Evolutionary conservation across 2,329 filamentous ascomycete genomes (phyloP).

Genomic region (Helicocarpus griseus): DNA sequence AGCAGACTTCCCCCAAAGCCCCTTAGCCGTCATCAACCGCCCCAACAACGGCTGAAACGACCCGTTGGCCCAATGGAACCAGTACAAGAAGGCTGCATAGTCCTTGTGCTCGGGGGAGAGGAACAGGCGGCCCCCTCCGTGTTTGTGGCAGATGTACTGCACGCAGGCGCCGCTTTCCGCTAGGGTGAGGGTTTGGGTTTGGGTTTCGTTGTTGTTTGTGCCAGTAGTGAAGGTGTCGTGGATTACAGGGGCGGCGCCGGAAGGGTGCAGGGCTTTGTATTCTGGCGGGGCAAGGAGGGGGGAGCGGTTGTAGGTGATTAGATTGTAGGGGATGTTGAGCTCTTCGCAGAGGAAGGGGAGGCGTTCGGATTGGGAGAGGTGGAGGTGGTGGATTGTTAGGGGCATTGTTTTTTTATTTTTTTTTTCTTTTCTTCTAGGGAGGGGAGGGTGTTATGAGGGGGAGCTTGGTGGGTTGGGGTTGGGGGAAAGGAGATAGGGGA

Average conservation of each 20-base stretch:
- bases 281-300: conserved; percentile 34
- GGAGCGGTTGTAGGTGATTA: conserved; percentile 38
- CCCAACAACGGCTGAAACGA: conserved; percentile 33
- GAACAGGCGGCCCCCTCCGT: conserved; percentile 43
- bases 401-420: not conserved
- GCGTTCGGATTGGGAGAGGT: conserved; percentile 53
- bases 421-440: not conserved
- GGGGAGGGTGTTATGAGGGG: not conserved
- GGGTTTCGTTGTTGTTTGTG: not conserved
- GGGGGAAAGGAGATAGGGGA: not conserved
- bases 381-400: conserved; percentile 45
- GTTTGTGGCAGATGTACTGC: conserved; percentile 51
- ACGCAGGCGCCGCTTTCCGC: conserved; percentile 51
- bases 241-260: conserved; percentile 52
- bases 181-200: conserved; percentile 33
- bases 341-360: conserved; percentile 58
- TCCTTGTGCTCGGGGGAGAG: conserved; percentile 36
- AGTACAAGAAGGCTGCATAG: conserved; percentile 55
- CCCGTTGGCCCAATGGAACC: conserved; percentile 50
- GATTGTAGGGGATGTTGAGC: conserved; percentile 45
- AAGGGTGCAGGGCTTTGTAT: conserved; percentile 38
- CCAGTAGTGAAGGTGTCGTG: conserved; percentile 35
- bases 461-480: not conserved
- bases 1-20: no score
- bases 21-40: conserved; percentile 19